phyloP scores from a whole-genome alignment of 106 monocot genomes.

The Dendrobium catenatum region DNA sequence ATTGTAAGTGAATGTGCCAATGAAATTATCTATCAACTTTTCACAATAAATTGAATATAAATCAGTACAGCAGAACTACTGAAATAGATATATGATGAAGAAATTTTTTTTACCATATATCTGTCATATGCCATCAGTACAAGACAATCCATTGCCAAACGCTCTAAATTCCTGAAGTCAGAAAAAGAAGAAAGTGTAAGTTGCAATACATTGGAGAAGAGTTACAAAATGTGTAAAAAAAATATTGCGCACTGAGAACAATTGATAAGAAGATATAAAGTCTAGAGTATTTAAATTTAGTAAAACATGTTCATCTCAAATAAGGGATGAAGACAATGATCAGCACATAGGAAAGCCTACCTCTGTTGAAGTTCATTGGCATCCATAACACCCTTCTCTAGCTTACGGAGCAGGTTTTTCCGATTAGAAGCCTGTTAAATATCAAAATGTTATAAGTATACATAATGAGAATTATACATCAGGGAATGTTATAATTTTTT shows the following conservation, averaged over 20 bases:
- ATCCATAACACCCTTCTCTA: conserved; percentile 30
- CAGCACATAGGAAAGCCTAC: conserved; percentile 21
- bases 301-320: background rate
- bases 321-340: background rate
- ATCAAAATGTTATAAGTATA: conserved; percentile 1
- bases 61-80: background rate
- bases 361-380: conserved; percentile 40
- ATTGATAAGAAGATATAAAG: background rate
- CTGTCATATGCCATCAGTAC: conserved; percentile 39
- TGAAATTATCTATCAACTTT: background rate
- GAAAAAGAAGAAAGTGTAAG: background rate
- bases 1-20: background rate
- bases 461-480: background rate
- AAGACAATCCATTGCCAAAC: conserved; percentile 44
- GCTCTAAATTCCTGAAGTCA: conserved; percentile 32
- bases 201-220: background rate
- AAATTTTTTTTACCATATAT: conserved; percentile 40
- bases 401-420: conserved; percentile 25
- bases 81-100: background rate
- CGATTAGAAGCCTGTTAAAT: conserved; percentile 33
- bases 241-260: background rate
- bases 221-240: conserved; percentile 7
- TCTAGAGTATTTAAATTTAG: background rate
- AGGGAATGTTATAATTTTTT: conserved; percentile 1
- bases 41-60: background rate